A percentile compares a stretch with the other conserved stretches of the same genome.
Conservation (phyloP, 257 asterid genomes). For the Lycium ferocissimum region DNA sequence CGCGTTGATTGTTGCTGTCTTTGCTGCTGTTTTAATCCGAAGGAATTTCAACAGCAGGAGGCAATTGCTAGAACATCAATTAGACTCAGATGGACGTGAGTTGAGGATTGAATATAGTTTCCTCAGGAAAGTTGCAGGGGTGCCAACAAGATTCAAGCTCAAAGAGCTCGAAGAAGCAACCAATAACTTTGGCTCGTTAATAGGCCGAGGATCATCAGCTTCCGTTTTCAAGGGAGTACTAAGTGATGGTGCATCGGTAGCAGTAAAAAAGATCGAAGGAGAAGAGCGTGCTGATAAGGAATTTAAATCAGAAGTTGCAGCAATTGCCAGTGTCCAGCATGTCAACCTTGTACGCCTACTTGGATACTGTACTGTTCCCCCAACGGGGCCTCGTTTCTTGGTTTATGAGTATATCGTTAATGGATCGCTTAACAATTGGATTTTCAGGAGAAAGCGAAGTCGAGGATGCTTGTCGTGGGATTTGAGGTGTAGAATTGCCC, state of each 20-base stretch:
- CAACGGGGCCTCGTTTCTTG: constrained; percentile 60
- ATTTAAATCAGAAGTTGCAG: constrained; percentile 78
- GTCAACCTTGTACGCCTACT: constrained; percentile 73
- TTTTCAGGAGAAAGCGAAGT: constrained; percentile 44
- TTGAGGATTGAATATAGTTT: constrained; percentile 80
- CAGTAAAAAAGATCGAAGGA: constrained; percentile 74
- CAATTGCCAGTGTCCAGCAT: constrained; percentile 84
- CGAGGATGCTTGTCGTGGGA: constrained; percentile 73
- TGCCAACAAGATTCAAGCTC: constrained; percentile 69
- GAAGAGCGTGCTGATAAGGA: constrained; percentile 71
- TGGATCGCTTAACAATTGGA: constrained; percentile 75
- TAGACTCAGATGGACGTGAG: constrained; percentile 70
- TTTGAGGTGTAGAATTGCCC: constrained; percentile 56
- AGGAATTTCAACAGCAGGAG: constrained; percentile 50
- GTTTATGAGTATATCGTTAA: constrained; percentile 65
- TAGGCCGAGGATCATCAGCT: constrained; percentile 77
- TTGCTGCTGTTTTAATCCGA: constrained; percentile 41
- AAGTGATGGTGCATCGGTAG: constrained; percentile 64
- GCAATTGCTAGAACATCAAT: constrained; percentile 46
- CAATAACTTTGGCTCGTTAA: constrained; percentile 54
- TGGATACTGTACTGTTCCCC: constrained; percentile 57
- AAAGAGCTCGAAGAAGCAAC: constrained; percentile 80
- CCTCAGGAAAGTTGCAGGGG: constrained; percentile 79
- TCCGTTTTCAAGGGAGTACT: constrained; percentile 70
- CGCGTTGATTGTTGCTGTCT: constrained; percentile 62